Evolutionary conservation across 352 stramenopile species (phyloP), one percentile per base, ranked within the genome.

Genomic region (Peronospora destructor): DNA sequence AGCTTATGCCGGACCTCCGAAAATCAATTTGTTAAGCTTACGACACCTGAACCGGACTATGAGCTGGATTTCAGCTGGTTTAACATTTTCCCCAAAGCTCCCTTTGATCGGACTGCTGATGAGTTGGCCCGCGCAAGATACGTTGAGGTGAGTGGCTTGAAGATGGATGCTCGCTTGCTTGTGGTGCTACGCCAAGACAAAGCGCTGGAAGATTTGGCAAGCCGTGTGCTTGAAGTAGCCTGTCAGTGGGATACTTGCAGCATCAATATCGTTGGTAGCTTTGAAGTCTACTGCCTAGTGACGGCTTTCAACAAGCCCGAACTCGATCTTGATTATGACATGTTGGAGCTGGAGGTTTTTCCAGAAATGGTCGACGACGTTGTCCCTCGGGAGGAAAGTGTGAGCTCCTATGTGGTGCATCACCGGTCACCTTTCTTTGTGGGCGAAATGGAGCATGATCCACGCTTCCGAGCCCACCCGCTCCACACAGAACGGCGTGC

Each of bases 31-130:
- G 59, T 70, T 4, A 64, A 88, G 39, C 73, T 88, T 7, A 72
- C 71, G 53, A 86, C 77, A 2, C 77, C 71, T 0, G 61, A 76
- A 4, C 59, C 70, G 0, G 64, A 84, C 41, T 84, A 89, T 35
- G 74, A 88, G 8, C 59, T 89, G 7, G 72, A 91, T 56, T 91
- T 85, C 53, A 64, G 76, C 60, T 89, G 81, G 77, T 64, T 76
- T 50, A 81, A 89, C 61, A 75, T 77, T 14, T 91, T 79, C 53
- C 81, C 81, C 1, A 91, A 91, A 56, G 76, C 78, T 5, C 81
- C 81, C 0, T 48, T 85, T n/a, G 40, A 59, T 23, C 61, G 49
- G 8, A 54, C 35, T 17, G 32, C 51, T 25, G 23, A 56, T 0
- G 78, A 90, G 26, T 41, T 51, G 7, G 64, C 64, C 23, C 73